These are phyloP conservation scores for Crassisporium funariophilum DNA, from an alignment of 768 basidiomycete species.

Conservation along the genomic window DNA sequence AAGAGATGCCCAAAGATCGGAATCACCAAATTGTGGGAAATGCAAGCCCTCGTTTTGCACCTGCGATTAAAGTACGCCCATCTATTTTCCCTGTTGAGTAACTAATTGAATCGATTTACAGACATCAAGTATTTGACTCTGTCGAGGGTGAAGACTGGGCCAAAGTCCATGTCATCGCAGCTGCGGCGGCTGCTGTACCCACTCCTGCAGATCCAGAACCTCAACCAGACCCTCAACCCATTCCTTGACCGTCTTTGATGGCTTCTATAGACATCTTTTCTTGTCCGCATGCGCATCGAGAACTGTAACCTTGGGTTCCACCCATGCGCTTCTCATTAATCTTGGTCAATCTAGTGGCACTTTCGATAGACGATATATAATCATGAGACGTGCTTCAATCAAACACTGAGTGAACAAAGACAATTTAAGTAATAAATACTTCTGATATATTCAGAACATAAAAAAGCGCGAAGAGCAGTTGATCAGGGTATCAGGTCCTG, in stretches of 20 bases:
- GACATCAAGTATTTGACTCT: constrained; percentile 18
- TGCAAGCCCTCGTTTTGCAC: constrained; percentile 17
- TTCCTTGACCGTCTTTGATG: not conserved
- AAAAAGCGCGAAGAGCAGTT: not conserved
- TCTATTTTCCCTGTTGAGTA: not conserved
- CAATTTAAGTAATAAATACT: constrained; percentile 8
- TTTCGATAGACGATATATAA: too few species aligned
- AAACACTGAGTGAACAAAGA: too few species aligned
- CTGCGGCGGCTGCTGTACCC: constrained; percentile 1
- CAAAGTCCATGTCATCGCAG: constrained; percentile 13
- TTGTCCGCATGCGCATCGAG: not conserved
- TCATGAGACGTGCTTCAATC: too few species aligned
- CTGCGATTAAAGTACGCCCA: constrained; percentile 19
- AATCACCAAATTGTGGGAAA: constrained; percentile 22
- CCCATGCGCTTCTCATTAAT: too few species aligned
- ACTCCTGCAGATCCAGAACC: not conserved
- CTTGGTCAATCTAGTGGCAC: too few species aligned
- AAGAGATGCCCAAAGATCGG: constrained; percentile 17
- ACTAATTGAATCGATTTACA: not conserved
- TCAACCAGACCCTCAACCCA: not conserved
- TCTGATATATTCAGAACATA: not conserved
- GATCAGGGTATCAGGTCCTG: constrained; percentile 27
- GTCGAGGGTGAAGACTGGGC: constrained; percentile 19
- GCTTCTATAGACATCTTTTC: not conserved
- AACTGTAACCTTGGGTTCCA: too few species aligned